Base-by-base conservation (phyloP, 257 asterid genomes). In the Plantago ovata region DNA sequence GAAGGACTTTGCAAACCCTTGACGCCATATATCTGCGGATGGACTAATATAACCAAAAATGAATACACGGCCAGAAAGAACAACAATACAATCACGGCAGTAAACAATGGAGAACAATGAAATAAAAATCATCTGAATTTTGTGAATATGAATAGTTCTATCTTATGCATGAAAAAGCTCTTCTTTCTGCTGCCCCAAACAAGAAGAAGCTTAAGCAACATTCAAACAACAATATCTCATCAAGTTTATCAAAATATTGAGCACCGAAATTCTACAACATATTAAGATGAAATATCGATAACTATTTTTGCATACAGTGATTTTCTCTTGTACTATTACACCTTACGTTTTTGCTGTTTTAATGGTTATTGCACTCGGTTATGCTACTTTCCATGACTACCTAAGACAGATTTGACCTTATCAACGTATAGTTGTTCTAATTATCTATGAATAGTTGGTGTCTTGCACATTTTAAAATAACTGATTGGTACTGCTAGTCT, bases 1-100 rank as follows among this genome's bases (percentile, higher is more conserved):
- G 71, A 74, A 92, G 69, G 60, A 76, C 67, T 71, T 32, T 69
- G 84, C 94, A 82, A 79, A 81, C 69, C 57, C 68, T 72, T 52
- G 93, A 78, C 61, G 95, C 81, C 90, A 88, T 80, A 67, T 81
- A 80, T 79, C 95, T 87, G 78, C 84, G 40, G 60, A 87, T 75
- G 70, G 81, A 82, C 98, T 88, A 81, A 58, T 64, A 75, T 46
- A 65, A 76, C 74, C 75, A 60, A 69, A 65, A 69, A 78, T 78
- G 61, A 78, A 65, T 68, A 69, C 39, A 62, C 47, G 56, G 62
- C 62, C 22, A 50, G 56, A 41, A 56, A 32, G 14, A 64, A 44
- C 28, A 32, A 61, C 33, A 23, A 61, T 15, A 53, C 57, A 49
- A 43, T 54, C 20, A 56, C 6, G 36, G 48, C 15, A 23, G 16